These are phyloP conservation scores for Mucor velutinosus DNA, from an alignment of 371 early-diverging fungal genomes.

Conservation along the genomic window DNA sequence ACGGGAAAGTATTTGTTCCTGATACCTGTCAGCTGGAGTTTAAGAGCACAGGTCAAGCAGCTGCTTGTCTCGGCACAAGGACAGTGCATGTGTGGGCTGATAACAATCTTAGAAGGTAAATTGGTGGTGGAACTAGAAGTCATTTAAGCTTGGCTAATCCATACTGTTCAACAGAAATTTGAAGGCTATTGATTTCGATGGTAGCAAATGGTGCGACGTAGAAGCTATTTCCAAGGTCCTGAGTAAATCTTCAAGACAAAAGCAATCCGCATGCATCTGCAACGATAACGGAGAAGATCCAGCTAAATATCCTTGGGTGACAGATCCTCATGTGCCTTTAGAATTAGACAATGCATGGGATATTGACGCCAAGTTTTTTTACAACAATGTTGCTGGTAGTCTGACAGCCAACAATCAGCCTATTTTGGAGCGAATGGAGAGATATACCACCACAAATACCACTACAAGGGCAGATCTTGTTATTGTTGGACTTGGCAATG, in stretches of 20 bases:
- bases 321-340: conserved; percentile 31
- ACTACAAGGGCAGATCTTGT: conserved; percentile 33
- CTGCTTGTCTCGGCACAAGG: conserved; percentile 34
- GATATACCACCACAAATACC: conserved; percentile 1
- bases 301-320: conserved; percentile 35
- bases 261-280: conserved; percentile 24
- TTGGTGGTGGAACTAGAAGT: not conserved
- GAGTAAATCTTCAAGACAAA: not conserved
- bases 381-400: conserved; percentile 20
- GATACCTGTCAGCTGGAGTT: conserved; percentile 37
- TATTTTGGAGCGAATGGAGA: not conserved
- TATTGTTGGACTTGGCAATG: conserved; percentile 39
- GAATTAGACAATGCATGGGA: conserved; percentile 35
- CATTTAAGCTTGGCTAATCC: not conserved
- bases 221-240: not conserved
- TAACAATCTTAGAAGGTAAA: conserved; percentile 37
- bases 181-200: conserved; percentile 25
- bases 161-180: conserved; percentile 28
- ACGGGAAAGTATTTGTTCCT: conserved; percentile 36
- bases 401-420: conserved; percentile 17
- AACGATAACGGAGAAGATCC: conserved; percentile 21
- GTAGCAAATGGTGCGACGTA: conserved; percentile 35
- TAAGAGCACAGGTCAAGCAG: conserved; percentile 37
- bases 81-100: conserved; percentile 48
- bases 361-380: conserved; percentile 34